phyloP scores from a whole-genome alignment of 192 early-diverging fungal genomes.

The Helicostylum pulchrum region DNA sequence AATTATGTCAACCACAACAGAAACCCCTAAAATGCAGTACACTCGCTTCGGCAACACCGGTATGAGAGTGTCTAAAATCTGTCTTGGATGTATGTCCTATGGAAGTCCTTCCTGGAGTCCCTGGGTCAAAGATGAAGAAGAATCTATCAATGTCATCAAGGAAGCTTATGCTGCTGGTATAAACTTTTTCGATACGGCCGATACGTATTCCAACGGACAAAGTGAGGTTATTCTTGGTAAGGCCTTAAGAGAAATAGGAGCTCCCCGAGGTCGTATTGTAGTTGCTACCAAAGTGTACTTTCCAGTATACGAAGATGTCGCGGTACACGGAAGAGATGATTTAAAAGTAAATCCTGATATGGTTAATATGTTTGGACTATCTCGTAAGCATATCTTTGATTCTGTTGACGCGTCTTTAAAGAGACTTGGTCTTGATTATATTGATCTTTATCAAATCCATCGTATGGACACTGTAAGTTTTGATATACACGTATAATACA shows the following conservation, averaged over 20 bases:
- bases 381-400: slow-evolving; percentile 81
- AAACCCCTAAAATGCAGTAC: slow-evolving; percentile 59
- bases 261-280: slow-evolving; percentile 62
- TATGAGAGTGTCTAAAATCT: slow-evolving; percentile 50
- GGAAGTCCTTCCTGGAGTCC: slow-evolving; percentile 32
- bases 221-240: slow-evolving; percentile 37
- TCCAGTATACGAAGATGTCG: slow-evolving; percentile 42
- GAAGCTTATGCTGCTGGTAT: slow-evolving; percentile 66
- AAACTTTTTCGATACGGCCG: slow-evolving; percentile 76
- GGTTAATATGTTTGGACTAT: slow-evolving; percentile 68
- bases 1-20: too few relatives aligned
- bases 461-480: slow-evolving; percentile 48
- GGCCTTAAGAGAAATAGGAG: slow-evolving; percentile 37
- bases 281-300: slow-evolving; percentile 69
- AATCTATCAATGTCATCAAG: slow-evolving; percentile 40
- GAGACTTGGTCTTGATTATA: slow-evolving; percentile 64
- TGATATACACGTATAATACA: too few relatives aligned
- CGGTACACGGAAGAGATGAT: slow-evolving; percentile 15
- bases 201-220: slow-evolving; percentile 40
- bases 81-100: slow-evolving; percentile 52
- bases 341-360: not conserved
- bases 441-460: slow-evolving; percentile 74
- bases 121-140: slow-evolving; percentile 45
- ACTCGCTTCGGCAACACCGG: slow-evolving; percentile 66
- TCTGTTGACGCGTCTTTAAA: slow-evolving; percentile 67